Conservation (phyloP, 2,329 filamentous ascomycete genomes). For the Neoarthrinium moseri region DNA sequence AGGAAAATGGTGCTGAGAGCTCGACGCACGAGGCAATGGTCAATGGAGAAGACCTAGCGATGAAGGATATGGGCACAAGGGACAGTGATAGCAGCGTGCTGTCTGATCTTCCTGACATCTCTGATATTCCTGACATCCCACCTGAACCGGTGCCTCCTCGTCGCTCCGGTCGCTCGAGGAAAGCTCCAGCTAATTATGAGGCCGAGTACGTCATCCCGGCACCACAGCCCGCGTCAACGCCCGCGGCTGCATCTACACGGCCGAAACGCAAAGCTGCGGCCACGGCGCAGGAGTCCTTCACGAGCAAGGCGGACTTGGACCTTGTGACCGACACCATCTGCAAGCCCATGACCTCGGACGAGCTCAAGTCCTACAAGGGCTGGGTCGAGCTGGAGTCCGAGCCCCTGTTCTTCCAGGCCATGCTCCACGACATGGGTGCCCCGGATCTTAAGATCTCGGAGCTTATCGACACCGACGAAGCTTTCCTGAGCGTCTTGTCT, state of each 20-base stretch:
- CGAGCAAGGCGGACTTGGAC: constrained; percentile 29
- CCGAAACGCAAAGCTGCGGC: constrained; percentile 45
- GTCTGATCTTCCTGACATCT: too few species aligned
- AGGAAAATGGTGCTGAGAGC: too few species aligned
- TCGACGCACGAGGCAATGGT: too few species aligned
- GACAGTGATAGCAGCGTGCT: too few species aligned
- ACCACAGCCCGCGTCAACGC: neutral
- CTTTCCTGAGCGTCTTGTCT: constrained; percentile 62
- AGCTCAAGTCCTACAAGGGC: constrained; percentile 63
- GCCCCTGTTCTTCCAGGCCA: constrained; percentile 83
- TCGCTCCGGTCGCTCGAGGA: constrained; percentile 7
- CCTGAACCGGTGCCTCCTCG: too few species aligned
- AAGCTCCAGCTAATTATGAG: constrained; percentile 6
- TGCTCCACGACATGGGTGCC: constrained; percentile 77
- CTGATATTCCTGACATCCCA: too few species aligned
- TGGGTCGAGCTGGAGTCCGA: constrained; percentile 90
- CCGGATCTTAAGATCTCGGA: constrained; percentile 73
- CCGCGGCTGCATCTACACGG: constrained; percentile 16
- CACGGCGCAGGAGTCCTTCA: constrained; percentile 25
- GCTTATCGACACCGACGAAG: constrained; percentile 69
- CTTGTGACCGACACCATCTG: constrained; percentile 45
- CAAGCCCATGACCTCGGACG: constrained; percentile 44
- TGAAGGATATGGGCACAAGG: too few species aligned
- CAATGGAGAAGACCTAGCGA: too few species aligned
- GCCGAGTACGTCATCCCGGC: constrained; percentile 3